A percentile compares a stretch with the other conserved stretches of the same genome.
phyloP scores from a whole-genome alignment of 2,329 filamentous ascomycete species.

The Teratosphaeria pseudoeucalypti region DNA sequence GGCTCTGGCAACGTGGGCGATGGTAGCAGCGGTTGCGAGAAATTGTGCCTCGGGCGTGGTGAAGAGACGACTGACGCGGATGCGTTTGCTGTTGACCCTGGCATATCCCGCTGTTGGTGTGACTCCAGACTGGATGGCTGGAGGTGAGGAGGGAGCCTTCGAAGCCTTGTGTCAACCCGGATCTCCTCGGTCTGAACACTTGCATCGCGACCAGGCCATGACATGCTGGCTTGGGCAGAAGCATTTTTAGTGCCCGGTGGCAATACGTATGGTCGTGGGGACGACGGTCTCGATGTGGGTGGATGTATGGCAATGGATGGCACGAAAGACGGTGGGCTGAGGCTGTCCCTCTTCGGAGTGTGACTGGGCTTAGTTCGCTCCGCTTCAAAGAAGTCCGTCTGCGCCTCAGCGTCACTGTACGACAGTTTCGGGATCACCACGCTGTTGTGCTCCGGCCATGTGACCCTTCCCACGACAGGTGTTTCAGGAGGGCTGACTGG shows the following conservation, averaged over 20 bases:
- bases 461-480: slow-evolving; percentile 37
- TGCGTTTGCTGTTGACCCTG: background rate
- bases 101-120: background rate
- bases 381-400: slow-evolving; percentile 20
- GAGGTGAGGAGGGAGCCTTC: slow-evolving; percentile 66
- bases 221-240: slow-evolving; percentile 63
- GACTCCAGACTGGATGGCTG: slow-evolving; percentile 33
- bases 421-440: slow-evolving; percentile 6
- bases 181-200: slow-evolving; percentile 87
- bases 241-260: slow-evolving; percentile 73
- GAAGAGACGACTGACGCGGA: background rate
- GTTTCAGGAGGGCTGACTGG: slow-evolving; percentile 57
- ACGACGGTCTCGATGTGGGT: slow-evolving; percentile 71
- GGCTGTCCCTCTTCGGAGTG: slow-evolving; percentile 16
- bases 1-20: slow-evolving; percentile 5
- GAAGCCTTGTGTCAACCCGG: slow-evolving; percentile 65
- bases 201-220: slow-evolving; percentile 40
- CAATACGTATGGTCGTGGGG: slow-evolving; percentile 65
- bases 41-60: background rate
- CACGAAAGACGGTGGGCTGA: slow-evolving; percentile 21
- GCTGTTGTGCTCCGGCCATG: slow-evolving; percentile 14
- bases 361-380: slow-evolving; percentile 18
- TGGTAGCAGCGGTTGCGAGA: slow-evolving; percentile 1
- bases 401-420: slow-evolving; percentile 23
- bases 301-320: slow-evolving; percentile 89